Percentiles rank a stretch among this genome's conserved stretches.
Evolutionary conservation across 768 basidiomycete genomes (phyloP).

Genomic region (Lactarius indigo): DNA sequence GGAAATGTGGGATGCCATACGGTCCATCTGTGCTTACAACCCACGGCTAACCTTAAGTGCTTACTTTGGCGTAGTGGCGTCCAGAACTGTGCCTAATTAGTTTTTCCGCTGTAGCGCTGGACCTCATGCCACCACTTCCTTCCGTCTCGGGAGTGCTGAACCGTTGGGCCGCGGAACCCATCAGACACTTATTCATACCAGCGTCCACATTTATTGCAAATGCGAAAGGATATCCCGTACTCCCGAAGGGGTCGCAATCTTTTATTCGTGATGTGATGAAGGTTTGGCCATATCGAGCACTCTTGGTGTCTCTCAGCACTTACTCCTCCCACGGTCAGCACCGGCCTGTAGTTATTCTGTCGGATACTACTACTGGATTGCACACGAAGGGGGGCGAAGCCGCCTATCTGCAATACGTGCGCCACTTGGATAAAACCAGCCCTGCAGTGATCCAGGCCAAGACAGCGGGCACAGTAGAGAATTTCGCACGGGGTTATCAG

Average conservation of each 20-base stretch:
- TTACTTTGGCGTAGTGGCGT: constrained; percentile 27
- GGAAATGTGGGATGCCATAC: constrained; percentile 98
- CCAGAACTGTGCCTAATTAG: constrained; percentile 16
- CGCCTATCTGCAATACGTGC: constrained; percentile 88
- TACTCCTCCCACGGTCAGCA: constrained; percentile 48
- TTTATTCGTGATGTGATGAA: constrained; percentile 91
- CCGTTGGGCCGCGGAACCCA: constrained; percentile 92
- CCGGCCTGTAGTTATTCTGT: constrained; percentile 79
- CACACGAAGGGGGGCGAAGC: constrained; percentile 79
- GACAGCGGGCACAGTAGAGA: constrained; percentile 73
- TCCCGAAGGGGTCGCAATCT: constrained; percentile 87
- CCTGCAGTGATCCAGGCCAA: constrained; percentile 58
- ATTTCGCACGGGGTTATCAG: constrained; percentile 90
- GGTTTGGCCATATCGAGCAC: constrained; percentile 40
- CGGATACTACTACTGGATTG: constrained; percentile 57
- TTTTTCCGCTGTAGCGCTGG: constrained; percentile 60
- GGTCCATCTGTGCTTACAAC: constrained; percentile 85
- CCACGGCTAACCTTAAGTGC: constrained; percentile 68
- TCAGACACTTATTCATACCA: constrained; percentile 85
- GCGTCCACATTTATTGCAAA: constrained; percentile 93
- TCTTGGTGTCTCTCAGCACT: constrained; percentile 3
- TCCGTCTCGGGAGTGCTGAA: constrained; percentile 67
- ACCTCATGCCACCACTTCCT: constrained; percentile 86
- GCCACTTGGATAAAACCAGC: constrained; percentile 79
- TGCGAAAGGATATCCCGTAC: constrained; percentile 92